Conservation (phyloP, 176 grass and related monocot genomes). For the Olyra latifolia region DNA sequence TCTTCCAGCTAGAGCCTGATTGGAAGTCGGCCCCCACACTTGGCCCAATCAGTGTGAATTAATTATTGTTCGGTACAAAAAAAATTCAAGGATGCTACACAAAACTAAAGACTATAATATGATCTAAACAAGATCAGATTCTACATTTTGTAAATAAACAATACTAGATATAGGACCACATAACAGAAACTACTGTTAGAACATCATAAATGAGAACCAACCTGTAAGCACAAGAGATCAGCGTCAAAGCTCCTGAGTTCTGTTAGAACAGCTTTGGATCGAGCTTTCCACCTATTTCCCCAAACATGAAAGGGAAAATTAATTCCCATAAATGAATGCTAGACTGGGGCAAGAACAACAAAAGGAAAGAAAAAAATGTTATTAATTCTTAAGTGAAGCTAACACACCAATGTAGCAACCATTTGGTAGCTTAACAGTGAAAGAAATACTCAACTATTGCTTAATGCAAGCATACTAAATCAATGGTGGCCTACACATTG, state of each 20-base stretch:
- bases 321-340: neutral
- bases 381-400: neutral
- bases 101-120: conserved; percentile 20
- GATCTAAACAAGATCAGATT: neutral
- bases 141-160: neutral
- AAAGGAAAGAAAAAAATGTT: neutral
- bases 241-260: conserved; percentile 75
- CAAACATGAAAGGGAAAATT: conserved; percentile 33
- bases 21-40: neutral
- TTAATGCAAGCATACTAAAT: neutral
- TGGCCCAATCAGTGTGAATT: neutral
- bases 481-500: neutral
- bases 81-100: neutral
- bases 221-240: conserved; percentile 92
- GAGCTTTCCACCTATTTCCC: conserved; percentile 80
- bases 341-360: neutral
- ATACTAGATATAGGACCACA: conserved; percentile 18
- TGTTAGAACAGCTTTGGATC: conserved; percentile 75
- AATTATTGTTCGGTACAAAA: conserved; percentile 1
- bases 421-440: conserved; percentile 2
- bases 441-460: neutral
- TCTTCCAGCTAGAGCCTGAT: neutral
- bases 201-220: conserved; percentile 19
- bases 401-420: neutral
- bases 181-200: neutral